Percentiles rank a stretch among this genome's conserved stretches.
phyloP scores from a whole-genome alignment of 177 flowering plant genomes.

The Telopea speciosissima region DNA sequence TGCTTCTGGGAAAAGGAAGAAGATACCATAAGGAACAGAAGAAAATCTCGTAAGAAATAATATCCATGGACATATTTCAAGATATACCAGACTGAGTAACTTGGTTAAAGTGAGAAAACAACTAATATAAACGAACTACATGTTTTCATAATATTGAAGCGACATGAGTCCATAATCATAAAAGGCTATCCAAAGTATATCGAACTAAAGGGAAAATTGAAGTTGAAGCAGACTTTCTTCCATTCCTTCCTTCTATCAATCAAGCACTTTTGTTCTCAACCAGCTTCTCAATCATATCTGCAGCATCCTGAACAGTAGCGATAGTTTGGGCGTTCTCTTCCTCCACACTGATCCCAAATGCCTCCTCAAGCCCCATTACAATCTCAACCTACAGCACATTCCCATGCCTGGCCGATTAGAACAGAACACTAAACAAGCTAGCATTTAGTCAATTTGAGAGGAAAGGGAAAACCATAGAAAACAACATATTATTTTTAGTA shows the following conservation, averaged over 20 bases:
- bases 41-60: too few relatives aligned
- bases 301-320: constrained; percentile 76
- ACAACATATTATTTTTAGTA: too few relatives aligned
- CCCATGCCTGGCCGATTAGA: not conserved
- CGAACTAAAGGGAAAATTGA: not conserved
- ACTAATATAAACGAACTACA: too few relatives aligned
- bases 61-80: too few relatives aligned
- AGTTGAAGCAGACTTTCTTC: not conserved
- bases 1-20: too few relatives aligned
- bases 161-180: not conserved
- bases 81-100: too few relatives aligned
- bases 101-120: too few relatives aligned
- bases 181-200: not conserved
- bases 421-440: not conserved
- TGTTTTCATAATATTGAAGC: too few relatives aligned
- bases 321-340: constrained; percentile 80
- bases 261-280: constrained; percentile 27
- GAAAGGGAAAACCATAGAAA: not conserved
- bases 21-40: too few relatives aligned
- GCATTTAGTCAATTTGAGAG: not conserved
- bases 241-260: constrained; percentile 5
- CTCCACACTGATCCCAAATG: constrained; percentile 65
- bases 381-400: constrained; percentile 56
- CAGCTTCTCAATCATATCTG: constrained; percentile 70
- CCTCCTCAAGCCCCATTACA: constrained; percentile 87